Base-by-base conservation (phyloP, 192 early-diverging fungal species). In the Gryganskiella cystojenkinii region DNA sequence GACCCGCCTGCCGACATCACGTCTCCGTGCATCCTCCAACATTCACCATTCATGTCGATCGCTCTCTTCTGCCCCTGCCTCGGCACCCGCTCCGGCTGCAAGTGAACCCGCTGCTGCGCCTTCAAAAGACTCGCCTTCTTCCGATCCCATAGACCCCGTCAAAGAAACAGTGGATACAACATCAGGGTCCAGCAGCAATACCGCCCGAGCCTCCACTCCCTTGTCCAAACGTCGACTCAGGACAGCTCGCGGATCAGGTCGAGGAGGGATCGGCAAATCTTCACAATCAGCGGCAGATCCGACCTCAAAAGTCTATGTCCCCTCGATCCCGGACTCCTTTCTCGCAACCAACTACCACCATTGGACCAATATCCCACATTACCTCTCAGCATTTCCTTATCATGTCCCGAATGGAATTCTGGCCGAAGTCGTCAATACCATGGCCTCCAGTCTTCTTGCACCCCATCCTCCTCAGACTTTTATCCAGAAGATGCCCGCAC, bases 401-500 rank as follows among this genome's bases (percentile, higher is more conserved):
- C 64, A 76, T 50, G 30, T 76, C 20, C 73, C 67, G 30, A 25
- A 44, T 1, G 55, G 65, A 11, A 34, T 76, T n/a, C 37, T 61
- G 52, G 43, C 43, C 15, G 73, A 76, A 10, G 31, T 76, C 0
- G n/a, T 55, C n/a, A 68, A 62, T 22, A 63, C 73, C 0, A 57
- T 76, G 49, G 73, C 73, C 11, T 76, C 73, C 8, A 62, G 73
- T 35, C 60, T 76, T 25, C 37, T 76, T 7, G 35, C 65, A 1
- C 65, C 65, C 2, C 20, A 50, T 28, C 27, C 33, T 14, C 64
- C 65, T 14, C 65, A 68, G 54, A 20, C 54, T 2, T 58, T 53
- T 37, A 55, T 76, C 15, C 59, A 67, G 19, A 50, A 65, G 31
- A 67, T 76, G 65, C 73, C 73, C 14, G 73, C 73, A 24, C 37